Percentiles rank a stretch among this genome's conserved stretches.
Conservation (phyloP, 1,139 yeast genomes). For the Nakaseomyces delphensis region DNA sequence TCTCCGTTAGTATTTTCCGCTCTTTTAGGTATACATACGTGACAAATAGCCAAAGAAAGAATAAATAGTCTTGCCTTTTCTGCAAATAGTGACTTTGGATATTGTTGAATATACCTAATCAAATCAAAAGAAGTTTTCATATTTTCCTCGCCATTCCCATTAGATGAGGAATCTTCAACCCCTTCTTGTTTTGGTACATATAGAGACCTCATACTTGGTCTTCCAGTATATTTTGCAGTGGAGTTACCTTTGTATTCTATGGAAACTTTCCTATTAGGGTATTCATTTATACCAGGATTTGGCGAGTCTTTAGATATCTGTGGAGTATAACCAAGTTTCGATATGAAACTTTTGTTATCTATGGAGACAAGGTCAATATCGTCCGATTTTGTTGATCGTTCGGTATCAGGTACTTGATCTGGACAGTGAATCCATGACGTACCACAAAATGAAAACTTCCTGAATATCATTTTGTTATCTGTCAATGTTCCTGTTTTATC, state of each 20-base stretch:
- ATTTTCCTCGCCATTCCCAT: constrained; percentile 30
- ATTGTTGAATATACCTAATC: constrained; percentile 55
- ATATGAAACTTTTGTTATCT: constrained; percentile 13
- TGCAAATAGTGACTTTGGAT: constrained; percentile 66
- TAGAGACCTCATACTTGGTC: constrained; percentile 45
- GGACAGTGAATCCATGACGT: constrained; percentile 81
- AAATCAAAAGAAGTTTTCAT: constrained; percentile 52
- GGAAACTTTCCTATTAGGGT: constrained; percentile 23
- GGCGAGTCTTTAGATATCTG: constrained; percentile 6
- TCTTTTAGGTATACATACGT: constrained; percentile 72
- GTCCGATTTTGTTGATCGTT: constrained; percentile 10
- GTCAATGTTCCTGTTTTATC: constrained; percentile 98
- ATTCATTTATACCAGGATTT: not conserved
- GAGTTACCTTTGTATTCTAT: constrained; percentile 35
- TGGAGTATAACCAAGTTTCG: constrained; percentile 9
- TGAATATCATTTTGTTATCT: constrained; percentile 78
- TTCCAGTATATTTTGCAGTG: constrained; percentile 37
- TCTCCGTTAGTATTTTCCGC: constrained; percentile 33
- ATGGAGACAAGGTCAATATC: constrained; percentile 20
- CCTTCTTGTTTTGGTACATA: constrained; percentile 11
- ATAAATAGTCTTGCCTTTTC: constrained; percentile 70
- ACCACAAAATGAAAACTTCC: constrained; percentile 80
- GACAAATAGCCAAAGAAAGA: constrained; percentile 77
- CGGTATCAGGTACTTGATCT: constrained; percentile 32
- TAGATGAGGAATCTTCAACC: constrained; percentile 30